Evolutionary conservation across 2,329 filamentous ascomycete genomes (phyloP).

Genomic region (Davidsoniella eucalypti): DNA sequence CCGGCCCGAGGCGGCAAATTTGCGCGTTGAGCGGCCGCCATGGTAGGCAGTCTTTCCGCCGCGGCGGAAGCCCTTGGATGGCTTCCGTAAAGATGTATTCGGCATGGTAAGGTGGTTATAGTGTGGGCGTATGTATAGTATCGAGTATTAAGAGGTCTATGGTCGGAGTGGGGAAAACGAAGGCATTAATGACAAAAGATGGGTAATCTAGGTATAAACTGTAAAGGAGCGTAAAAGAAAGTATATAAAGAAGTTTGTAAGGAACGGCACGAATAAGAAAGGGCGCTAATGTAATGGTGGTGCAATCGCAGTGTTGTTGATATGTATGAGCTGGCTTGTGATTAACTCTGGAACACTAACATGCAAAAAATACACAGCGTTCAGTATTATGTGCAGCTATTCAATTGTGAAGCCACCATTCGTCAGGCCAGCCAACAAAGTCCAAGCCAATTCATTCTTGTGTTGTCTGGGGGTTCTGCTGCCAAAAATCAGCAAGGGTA

Average conservation of each 20-base stretch:
- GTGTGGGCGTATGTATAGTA: neutral
- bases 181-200: slow-evolving; percentile 2
- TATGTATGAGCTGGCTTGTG: neutral
- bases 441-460: slow-evolving; percentile 3
- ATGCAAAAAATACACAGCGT: too few relatives aligned
- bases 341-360: too few relatives aligned
- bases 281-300: neutral
- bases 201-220: neutral
- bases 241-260: neutral
- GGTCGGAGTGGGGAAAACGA: neutral
- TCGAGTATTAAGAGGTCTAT: neutral
- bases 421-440: neutral
- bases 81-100: slow-evolving; percentile 41
- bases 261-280: too few relatives aligned
- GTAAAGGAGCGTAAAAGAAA: neutral
- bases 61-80: slow-evolving; percentile 50
- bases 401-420: neutral
- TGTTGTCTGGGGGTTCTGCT: slow-evolving; percentile 4
- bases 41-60: slow-evolving; percentile 55
- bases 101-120: slow-evolving; percentile 31
- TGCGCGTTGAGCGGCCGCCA: slow-evolving; percentile 51
- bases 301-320: neutral
- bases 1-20: slow-evolving; percentile 62
- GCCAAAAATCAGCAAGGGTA: slow-evolving; percentile 5
- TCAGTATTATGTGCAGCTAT: too few relatives aligned